phyloP scores from a whole-genome alignment of 2,329 filamentous ascomycete genomes.

The Pseudopyricularia cyperi region DNA sequence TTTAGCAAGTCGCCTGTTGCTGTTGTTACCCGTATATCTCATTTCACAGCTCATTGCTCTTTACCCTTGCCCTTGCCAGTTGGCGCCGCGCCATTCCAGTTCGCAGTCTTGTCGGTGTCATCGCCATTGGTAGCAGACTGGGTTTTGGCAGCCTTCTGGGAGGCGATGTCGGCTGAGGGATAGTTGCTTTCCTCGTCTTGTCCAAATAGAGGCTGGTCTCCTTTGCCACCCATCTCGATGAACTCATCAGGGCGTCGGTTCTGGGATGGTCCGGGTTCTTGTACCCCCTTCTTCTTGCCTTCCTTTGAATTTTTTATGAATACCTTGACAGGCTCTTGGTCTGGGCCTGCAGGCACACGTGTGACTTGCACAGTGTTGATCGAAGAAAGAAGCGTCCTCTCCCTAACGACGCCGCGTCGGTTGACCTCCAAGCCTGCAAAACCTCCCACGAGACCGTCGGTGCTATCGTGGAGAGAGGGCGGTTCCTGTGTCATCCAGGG shows the following conservation, averaged over 20 bases:
- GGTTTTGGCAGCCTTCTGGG: conserved; percentile 8
- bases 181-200: conserved; percentile 45
- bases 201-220: conserved; percentile 66
- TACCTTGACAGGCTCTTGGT: conserved; percentile 54
- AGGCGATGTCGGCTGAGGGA: conserved; percentile 22
- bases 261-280: conserved; percentile 53
- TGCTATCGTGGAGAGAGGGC: conserved; percentile 65
- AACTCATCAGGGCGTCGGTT: conserved; percentile 63
- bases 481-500: conserved; percentile 65
- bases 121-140: conserved; percentile 8
- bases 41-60: background rate
- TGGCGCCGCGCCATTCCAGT: background rate
- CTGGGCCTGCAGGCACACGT: conserved; percentile 37
- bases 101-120: conserved; percentile 6
- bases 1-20: background rate
- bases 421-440: conserved; percentile 73
- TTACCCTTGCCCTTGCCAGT: background rate
- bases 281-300: conserved; percentile 19
- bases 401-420: conserved; percentile 65
- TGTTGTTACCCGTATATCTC: background rate
- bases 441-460: conserved; percentile 81
- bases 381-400: conserved; percentile 72
- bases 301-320: conserved; percentile 56
- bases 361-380: conserved; percentile 59
- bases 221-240: conserved; percentile 71